phyloP scores from a whole-genome alignment of 2,329 filamentous ascomycete species.

The Colletotrichum lentis region DNA sequence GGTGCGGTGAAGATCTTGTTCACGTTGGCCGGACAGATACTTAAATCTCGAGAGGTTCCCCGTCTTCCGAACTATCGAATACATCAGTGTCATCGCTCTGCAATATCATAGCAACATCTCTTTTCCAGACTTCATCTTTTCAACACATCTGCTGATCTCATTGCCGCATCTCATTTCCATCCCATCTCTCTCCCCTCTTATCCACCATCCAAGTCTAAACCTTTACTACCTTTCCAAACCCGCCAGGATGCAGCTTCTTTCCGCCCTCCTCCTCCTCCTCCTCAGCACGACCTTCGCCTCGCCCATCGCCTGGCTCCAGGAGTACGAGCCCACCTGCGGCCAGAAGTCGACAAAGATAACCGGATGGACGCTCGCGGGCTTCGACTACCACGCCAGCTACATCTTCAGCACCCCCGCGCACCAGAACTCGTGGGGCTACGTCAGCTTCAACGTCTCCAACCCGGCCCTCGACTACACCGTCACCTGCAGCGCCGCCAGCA shows the following conservation, averaged over 20 bases:
- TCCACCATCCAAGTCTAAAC: not conserved
- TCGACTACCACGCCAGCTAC: constrained; percentile 60
- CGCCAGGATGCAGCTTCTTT: constrained; percentile 18
- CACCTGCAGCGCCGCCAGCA: constrained; percentile 53
- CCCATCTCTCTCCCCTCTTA: constrained; percentile 4
- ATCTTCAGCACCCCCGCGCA: constrained; percentile 61
- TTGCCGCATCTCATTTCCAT: not conserved
- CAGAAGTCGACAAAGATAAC: constrained; percentile 38
- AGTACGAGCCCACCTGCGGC: constrained; percentile 10
- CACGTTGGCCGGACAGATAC: not conserved
- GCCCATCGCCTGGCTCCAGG: constrained; percentile 22
- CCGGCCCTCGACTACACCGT: constrained; percentile 50
- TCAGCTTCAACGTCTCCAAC: constrained; percentile 61
- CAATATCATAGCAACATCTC: not conserved
- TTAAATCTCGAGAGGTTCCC: constrained; percentile 18
- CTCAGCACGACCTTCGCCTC: constrained; percentile 28
- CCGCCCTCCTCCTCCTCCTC: constrained; percentile 30
- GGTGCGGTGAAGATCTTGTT: not conserved
- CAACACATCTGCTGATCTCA: no score
- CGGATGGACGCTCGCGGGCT: constrained; percentile 53
- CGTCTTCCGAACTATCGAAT: not conserved
- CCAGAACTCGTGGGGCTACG: constrained; percentile 58
- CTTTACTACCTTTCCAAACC: not conserved
- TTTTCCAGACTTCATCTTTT: not conserved
- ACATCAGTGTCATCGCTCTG: not conserved